Conservation (phyloP, 169 alveolate genomes). For the Plasmodium coatneyi region DNA sequence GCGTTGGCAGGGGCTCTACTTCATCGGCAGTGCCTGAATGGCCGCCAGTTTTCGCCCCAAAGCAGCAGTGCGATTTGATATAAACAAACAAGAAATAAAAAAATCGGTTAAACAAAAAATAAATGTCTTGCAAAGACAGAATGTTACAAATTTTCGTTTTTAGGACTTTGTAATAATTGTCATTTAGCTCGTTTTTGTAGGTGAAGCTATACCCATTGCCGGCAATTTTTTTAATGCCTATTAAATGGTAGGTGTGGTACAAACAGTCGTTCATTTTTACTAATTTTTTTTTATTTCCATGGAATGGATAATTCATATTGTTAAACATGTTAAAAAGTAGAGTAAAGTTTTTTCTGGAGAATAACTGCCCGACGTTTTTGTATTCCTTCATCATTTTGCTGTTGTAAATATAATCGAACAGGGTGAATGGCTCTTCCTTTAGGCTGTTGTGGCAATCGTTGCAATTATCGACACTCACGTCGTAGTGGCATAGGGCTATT, state of each 20-base stretch:
- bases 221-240: slow-evolving; percentile 61
- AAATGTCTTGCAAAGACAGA: slow-evolving; percentile 26
- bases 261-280: slow-evolving; percentile 62
- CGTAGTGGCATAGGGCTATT: slow-evolving; percentile 20
- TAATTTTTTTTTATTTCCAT: slow-evolving; percentile 48
- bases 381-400: slow-evolving; percentile 70
- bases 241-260: slow-evolving; percentile 65
- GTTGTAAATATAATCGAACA: slow-evolving; percentile 51
- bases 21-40: not conserved
- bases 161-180: slow-evolving; percentile 63
- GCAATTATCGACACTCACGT: not conserved
- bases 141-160: slow-evolving; percentile 58
- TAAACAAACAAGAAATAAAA: slow-evolving; percentile 42
- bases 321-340: slow-evolving; percentile 30
- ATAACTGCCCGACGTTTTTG: slow-evolving; percentile 8
- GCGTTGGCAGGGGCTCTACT: not conserved
- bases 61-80: slow-evolving; percentile 54
- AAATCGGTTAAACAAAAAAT: slow-evolving; percentile 61
- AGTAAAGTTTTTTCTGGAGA: not conserved
- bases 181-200: slow-evolving; percentile 62
- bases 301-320: slow-evolving; percentile 60
- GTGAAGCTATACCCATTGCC: slow-evolving; percentile 42
- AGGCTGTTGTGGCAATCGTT: not conserved
- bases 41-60: slow-evolving; percentile 2
- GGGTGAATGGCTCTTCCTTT: slow-evolving; percentile 12